These are phyloP conservation scores for Fomitopsis betulina DNA, from an alignment of 1,284 basidiomycete species.

Conservation along the genomic window DNA sequence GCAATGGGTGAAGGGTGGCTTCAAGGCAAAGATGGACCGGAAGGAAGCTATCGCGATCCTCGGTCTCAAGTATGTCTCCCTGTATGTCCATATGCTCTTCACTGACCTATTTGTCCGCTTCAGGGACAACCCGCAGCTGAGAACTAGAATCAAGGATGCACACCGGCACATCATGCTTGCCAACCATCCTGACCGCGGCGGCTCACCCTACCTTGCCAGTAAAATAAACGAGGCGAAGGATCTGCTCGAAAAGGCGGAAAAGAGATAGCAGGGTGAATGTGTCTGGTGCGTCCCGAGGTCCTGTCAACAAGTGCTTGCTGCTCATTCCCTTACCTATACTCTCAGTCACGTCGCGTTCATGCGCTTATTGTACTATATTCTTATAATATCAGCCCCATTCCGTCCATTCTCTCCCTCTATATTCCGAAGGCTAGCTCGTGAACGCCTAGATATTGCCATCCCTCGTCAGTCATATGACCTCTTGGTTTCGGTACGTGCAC, in stretches of 20 bases:
- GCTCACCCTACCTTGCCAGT: constrained; percentile 94
- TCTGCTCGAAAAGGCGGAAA: constrained; percentile 68
- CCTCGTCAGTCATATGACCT: too few relatives aligned
- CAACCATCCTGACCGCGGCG: constrained; percentile 96
- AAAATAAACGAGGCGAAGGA: constrained; percentile 96
- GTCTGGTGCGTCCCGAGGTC: background rate
- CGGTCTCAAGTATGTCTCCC: constrained; percentile 75
- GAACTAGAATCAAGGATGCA: constrained; percentile 81
- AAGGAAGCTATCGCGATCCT: constrained; percentile 90
- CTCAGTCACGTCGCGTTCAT: constrained; percentile 15
- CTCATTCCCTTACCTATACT: background rate
- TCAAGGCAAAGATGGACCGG: constrained; percentile 94
- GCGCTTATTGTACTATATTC: constrained; percentile 18
- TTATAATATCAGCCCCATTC: constrained; percentile 18
- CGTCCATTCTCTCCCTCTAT: background rate
- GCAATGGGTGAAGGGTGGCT: constrained; percentile 92
- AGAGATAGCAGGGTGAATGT: constrained; percentile 21
- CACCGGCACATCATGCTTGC: constrained; percentile 92
- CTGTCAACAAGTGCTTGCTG: constrained; percentile 1
- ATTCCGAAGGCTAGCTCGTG: background rate
- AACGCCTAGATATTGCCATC: too few relatives aligned
- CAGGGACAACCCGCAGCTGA: constrained; percentile 74
- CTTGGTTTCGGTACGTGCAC: too few relatives aligned
- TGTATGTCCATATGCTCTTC: constrained; percentile 5
- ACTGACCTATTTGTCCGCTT: background rate